Evolutionary conservation across 805 yeast genomes (phyloP), one percentile per base, ranked within the genome.

Genomic region (Candida oleophila): DNA sequence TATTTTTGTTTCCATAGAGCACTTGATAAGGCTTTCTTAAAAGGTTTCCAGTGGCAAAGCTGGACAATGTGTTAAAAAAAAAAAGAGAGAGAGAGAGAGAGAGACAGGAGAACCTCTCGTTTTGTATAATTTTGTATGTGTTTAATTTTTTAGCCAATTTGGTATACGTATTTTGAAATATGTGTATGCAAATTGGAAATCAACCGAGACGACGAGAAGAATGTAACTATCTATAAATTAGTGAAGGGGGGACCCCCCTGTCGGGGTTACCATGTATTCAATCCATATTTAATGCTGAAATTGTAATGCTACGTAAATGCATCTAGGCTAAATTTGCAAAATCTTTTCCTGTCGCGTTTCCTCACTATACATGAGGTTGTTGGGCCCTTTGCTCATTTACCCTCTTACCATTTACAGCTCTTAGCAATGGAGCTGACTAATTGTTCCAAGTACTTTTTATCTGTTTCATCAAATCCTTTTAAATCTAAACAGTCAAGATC

Each of bases 401-500:
- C n/a, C n/a, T n/a, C n/a, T n/a, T 41, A 54, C 78, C 82, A 84
- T 8, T 73, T 69, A 59, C 90, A 82, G 12, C 81, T 68, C 3
- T 71, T 59, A 1, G 77, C 76, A 30, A 91, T 76, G 35, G 69
- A 46, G 2, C 45, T 50, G 1, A 85, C 88, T 46, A 92, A 67
- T 40, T 65, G 52, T 59, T 87, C 94, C 51, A 92, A 71, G 47
- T 69, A 75, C 42, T 68, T 51, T 51, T 71, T 64, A 57, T 92
- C 99, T 1, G 60, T 56, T 28, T 77, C 80, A 54, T 78, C 83
- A 60, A 94, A 92, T 0, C 92, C 96, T 8, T 74, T 58, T 38
- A 68, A 61, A 9, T 68, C 78, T 45, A 82, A 63, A 61, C 96
- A 88, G 62, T 92, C 99, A 35, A 92, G 76, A 61, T 94, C 98